Evolutionary conservation across 2,329 filamentous ascomycete species (phyloP), one percentile per base, ranked within the genome.

Genomic region (Sclerotiophoma versabilis): DNA sequence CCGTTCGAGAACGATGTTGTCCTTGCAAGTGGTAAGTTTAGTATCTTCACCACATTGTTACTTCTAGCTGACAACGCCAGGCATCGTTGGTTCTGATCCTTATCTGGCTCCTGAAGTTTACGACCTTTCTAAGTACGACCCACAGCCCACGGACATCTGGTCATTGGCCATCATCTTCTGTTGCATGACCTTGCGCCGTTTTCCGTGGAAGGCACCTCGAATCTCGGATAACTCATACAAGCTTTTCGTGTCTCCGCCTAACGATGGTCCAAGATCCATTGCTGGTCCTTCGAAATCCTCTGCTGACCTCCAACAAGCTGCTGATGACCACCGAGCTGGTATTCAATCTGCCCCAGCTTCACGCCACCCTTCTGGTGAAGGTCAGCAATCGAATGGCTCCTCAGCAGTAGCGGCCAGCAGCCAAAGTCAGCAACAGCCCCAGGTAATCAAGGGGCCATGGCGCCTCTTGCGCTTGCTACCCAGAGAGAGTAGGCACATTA

Each of bases 81-180:
- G 88, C 39, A 89, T 91, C 61, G 88, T 91, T 60, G 88, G 88
- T 39, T 97, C 95, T 9, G 95, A 99, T 77, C 95, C 95, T 3
- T 99, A 99, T 73, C 84, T 99, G 36, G 95, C 95, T 0, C 95
- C 95, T 0, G 95, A 99, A 76, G 95, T 99, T 1, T 98, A 98
- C 69, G 93, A 97, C 62, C 86, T 93, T 58, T 87, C 89, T 62
- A 93, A 92, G 71, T 99, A 99, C 73, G 93, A 99, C 69, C 92
- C 95, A 1, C 90, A 93, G 58, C 91, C 92, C 6, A 91, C 93
- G 1, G 95, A 99, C 77, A 92, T 99, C 55, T 99, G 95, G 95
- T 99, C 95, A 10, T 81, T 99, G 55, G 95, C 93, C 15, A 99
- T 99, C 65, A 98, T 99, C 49, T 99, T 93, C 77, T 98, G 95